Conservation (phyloP, 148 eudicot species). For the Mesembryanthemum crystallinum region DNA sequence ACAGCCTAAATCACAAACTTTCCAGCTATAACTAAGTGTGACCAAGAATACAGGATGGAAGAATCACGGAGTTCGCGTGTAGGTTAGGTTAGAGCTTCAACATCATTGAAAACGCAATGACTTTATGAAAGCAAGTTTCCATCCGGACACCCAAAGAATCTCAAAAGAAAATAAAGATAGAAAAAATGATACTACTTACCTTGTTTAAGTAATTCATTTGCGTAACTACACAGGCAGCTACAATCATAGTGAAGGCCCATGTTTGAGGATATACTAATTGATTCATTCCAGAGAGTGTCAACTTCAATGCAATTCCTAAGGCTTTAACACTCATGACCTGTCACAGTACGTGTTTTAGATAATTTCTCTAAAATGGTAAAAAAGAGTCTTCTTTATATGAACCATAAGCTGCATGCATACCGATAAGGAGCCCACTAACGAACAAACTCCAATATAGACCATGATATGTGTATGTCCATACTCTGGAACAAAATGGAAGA, state of each 20-base stretch:
- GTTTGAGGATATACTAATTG: conserved; percentile 77
- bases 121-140: background rate
- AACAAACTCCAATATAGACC: conserved; percentile 82
- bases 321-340: conserved; percentile 94
- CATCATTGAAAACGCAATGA: background rate
- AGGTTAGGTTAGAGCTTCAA: background rate
- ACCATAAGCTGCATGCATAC: conserved; percentile 37
- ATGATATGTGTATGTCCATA: conserved; percentile 81
- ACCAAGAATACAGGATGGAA: conserved; percentile 1
- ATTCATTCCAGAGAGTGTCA: conserved; percentile 73
- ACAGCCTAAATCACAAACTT: background rate
- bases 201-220: conserved; percentile 84
- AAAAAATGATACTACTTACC: conserved; percentile 32
- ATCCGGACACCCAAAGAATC: background rate
- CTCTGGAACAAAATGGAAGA: conserved; percentile 55
- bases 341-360: conserved; percentile 23
- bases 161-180: background rate
- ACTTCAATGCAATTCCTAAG: conserved; percentile 74
- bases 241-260: conserved; percentile 66
- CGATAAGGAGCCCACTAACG: conserved; percentile 75
- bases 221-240: conserved; percentile 57
- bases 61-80: background rate
- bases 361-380: conserved; percentile 6
- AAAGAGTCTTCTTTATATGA: background rate
- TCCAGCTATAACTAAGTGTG: background rate